phyloP scores from a whole-genome alignment of 2,329 filamentous ascomycete species.

The Tricladium varicosporioides region DNA sequence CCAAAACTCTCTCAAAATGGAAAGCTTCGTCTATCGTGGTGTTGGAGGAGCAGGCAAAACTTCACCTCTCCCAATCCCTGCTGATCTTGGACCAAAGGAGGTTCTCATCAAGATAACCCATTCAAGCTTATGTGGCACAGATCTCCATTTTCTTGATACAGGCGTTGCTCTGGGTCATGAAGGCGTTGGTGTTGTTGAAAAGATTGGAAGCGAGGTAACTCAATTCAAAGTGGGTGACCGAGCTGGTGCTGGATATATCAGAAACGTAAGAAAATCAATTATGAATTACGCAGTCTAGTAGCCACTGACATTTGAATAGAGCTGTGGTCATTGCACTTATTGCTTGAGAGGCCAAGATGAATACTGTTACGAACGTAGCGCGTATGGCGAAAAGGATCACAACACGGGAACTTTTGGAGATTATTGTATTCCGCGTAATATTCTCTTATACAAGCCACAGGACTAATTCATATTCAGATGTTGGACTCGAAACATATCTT shows the following conservation, averaged over 20 bases:
- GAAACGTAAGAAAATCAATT: constrained; percentile 18
- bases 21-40: background rate
- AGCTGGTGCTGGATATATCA: constrained; percentile 44
- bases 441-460: too few relatives aligned
- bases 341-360: constrained; percentile 43
- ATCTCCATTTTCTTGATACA: constrained; percentile 35
- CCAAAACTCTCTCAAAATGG: too few relatives aligned
- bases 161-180: constrained; percentile 20
- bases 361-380: constrained; percentile 39
- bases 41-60: constrained; percentile 4
- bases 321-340: constrained; percentile 42
- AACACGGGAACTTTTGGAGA: constrained; percentile 49
- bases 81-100: constrained; percentile 11
- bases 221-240: too few relatives aligned
- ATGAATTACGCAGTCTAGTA: background rate
- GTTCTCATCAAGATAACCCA: constrained; percentile 61
- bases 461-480: constrained; percentile 23
- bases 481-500: constrained; percentile 42
- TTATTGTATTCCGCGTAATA: constrained; percentile 36
- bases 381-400: constrained; percentile 38
- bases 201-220: too few relatives aligned
- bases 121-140: constrained; percentile 63
- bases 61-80: background rate
- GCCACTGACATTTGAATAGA: constrained; percentile 1
- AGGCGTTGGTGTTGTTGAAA: too few relatives aligned